Evolutionary conservation across 768 basidiomycete genomes (phyloP).

Genomic region (Amyloporia xantha): DNA sequence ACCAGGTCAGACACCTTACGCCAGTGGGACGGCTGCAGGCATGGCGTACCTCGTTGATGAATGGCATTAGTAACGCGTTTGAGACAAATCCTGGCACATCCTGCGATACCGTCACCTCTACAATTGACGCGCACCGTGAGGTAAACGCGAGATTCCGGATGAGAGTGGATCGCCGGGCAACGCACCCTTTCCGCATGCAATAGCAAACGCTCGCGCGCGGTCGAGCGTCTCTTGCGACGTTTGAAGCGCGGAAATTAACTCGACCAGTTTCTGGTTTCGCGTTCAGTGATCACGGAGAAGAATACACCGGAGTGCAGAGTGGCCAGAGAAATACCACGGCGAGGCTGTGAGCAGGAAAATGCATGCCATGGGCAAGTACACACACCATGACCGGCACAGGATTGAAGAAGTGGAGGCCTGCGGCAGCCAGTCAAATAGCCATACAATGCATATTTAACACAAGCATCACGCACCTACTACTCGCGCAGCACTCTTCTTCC

Average conservation of each 20-base stretch:
- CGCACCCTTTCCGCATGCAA: conserved; percentile 85
- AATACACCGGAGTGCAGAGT: too few relatives aligned
- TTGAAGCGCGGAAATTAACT: conserved; percentile 90
- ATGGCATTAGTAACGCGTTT: conserved; percentile 93
- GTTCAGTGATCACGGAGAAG: background rate
- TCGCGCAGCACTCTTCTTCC: conserved; percentile 56
- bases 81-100: conserved; percentile 96
- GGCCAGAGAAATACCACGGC: too few relatives aligned
- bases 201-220: conserved; percentile 72
- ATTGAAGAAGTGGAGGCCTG: conserved; percentile 92
- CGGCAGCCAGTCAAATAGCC: background rate
- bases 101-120: conserved; percentile 85
- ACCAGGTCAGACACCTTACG: background rate
- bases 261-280: conserved; percentile 69
- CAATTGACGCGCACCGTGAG: too few relatives aligned
- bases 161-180: too few relatives aligned
- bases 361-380: too few relatives aligned
- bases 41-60: conserved; percentile 77
- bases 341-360: too few relatives aligned
- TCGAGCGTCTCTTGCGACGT: conserved; percentile 73
- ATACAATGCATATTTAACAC: background rate
- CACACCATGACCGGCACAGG: conserved; percentile 94
- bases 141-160: too few relatives aligned
- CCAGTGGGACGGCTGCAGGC: background rate
- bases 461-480: conserved; percentile 64